Evolutionary conservation across 1,139 yeast species (phyloP).

Genomic region (Kazachstania sp.): DNA sequence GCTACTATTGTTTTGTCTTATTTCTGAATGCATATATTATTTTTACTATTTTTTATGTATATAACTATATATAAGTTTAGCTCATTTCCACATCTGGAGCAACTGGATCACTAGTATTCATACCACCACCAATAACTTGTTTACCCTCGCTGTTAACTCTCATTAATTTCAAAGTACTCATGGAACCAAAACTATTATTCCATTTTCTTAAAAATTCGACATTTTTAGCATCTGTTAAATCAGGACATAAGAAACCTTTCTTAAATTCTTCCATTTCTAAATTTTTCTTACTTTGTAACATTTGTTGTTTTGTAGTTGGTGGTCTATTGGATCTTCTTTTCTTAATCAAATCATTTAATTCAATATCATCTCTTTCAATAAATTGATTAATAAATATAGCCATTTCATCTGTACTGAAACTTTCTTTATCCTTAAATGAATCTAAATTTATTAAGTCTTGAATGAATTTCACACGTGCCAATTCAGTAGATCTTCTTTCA

Average conservation of each 20-base stretch:
- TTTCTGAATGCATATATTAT: not conserved
- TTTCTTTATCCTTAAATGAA: conserved; percentile 34
- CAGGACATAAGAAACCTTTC: conserved; percentile 71
- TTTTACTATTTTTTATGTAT: not conserved
- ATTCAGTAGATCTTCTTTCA: conserved; percentile 53
- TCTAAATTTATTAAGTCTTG: conserved; percentile 52
- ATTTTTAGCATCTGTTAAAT: conserved; percentile 51
- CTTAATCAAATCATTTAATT: conserved; percentile 47
- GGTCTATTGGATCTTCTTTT: conserved; percentile 87
- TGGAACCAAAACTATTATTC: conserved; percentile 82
- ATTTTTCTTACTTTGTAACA: conserved; percentile 53
- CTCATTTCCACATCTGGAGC: conserved; percentile 15
- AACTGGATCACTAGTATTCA: not conserved
- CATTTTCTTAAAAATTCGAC: conserved; percentile 57
- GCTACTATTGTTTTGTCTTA: no score
- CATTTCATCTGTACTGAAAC: conserved; percentile 50
- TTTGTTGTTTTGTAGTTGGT: conserved; percentile 56
- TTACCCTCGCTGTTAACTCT: conserved; percentile 23
- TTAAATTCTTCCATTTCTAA: conserved; percentile 52
- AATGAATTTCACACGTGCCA: conserved; percentile 48
- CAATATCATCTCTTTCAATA: conserved; percentile 65
- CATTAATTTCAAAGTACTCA: conserved; percentile 46
- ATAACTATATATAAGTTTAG: not conserved
- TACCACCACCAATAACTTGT: conserved; percentile 21
- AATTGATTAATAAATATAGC: conserved; percentile 53